These are phyloP conservation scores for Coemansia reversa DNA, from an alignment of 192 early-diverging fungal genomes.

Conservation along the genomic window DNA sequence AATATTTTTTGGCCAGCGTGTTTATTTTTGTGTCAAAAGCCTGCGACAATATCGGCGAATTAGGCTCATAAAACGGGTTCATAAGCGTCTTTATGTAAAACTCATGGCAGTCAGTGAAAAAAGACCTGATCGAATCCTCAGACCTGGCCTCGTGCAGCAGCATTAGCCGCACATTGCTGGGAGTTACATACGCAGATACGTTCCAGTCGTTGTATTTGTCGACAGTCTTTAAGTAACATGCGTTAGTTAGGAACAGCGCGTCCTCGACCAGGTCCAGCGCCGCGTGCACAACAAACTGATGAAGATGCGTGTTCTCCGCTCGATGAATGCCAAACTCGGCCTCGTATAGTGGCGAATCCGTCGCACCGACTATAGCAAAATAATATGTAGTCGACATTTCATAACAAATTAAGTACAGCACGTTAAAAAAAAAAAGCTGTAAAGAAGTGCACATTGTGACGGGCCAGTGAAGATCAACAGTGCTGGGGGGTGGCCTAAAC, in stretches of 20 bases:
- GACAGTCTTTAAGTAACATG: constrained; percentile 89
- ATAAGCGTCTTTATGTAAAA: constrained; percentile 65
- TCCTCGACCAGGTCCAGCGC: constrained; percentile 98
- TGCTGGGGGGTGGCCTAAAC: no score
- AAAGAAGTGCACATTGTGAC: constrained; percentile 4
- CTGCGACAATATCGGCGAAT: constrained; percentile 72
- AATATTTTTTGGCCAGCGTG: constrained; percentile 68
- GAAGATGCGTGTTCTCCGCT: constrained; percentile 81
- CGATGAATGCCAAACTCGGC: constrained; percentile 70
- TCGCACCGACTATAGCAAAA: constrained; percentile 92
- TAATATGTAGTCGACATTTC: constrained; percentile 60
- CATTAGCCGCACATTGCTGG: constrained; percentile 73
- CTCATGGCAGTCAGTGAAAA: constrained; percentile 45
- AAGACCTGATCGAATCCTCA: constrained; percentile 62
- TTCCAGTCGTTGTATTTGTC: constrained; percentile 95
- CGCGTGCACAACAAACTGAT: constrained; percentile 96
- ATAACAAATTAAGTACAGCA: neutral
- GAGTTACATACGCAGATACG: constrained; percentile 88
- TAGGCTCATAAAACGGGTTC: constrained; percentile 90
- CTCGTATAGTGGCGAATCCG: constrained; percentile 96
- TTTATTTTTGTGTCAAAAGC: constrained; percentile 81
- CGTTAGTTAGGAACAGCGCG: constrained; percentile 80
- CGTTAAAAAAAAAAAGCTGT: neutral
- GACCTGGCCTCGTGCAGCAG: constrained; percentile 65
- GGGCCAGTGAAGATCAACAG: no score